These are phyloP conservation scores for Cladosporium oxysporum DNA, from an alignment of 2,329 filamentous ascomycete genomes.

Conservation along the genomic window DNA sequence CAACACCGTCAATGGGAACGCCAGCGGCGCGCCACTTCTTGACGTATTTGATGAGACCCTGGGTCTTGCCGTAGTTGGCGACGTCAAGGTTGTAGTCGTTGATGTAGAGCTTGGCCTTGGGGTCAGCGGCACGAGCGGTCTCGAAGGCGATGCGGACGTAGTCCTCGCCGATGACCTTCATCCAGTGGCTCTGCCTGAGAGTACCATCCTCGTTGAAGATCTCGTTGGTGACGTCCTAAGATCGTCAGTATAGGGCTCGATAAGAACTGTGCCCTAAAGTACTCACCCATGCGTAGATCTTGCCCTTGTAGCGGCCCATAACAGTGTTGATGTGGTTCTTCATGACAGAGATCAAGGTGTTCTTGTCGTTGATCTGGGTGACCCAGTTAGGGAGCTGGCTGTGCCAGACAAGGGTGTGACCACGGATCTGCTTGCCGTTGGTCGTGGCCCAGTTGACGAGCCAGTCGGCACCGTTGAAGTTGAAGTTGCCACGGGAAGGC, in stretches of 20 bases:
- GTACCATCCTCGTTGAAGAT: conserved; percentile 62
- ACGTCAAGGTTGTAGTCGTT: conserved; percentile 69
- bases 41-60: conserved; percentile 59
- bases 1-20: conserved; percentile 63
- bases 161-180: conserved; percentile 66
- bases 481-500: conserved; percentile 53
- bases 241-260: not conserved
- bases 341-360: conserved; percentile 57
- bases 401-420: conserved; percentile 69
- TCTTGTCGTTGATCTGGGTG: conserved; percentile 53
- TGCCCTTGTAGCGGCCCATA: conserved; percentile 62
- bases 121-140: conserved; percentile 67
- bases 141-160: conserved; percentile 71
- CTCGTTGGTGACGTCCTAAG: conserved; percentile 65
- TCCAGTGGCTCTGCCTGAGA: conserved; percentile 66
- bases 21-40: conserved; percentile 64
- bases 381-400: conserved; percentile 58
- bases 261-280: not conserved
- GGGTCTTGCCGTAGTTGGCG: conserved; percentile 60
- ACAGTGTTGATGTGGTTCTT: conserved; percentile 61
- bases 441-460: conserved; percentile 59
- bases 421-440: conserved; percentile 62
- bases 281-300: conserved; percentile 59
- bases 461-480: conserved; percentile 58
- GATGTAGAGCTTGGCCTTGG: conserved; percentile 70